Evolutionary conservation across 495 filamentous ascomycete genomes (phyloP).

Genomic region (Polyplosphaeria fusca): DNA sequence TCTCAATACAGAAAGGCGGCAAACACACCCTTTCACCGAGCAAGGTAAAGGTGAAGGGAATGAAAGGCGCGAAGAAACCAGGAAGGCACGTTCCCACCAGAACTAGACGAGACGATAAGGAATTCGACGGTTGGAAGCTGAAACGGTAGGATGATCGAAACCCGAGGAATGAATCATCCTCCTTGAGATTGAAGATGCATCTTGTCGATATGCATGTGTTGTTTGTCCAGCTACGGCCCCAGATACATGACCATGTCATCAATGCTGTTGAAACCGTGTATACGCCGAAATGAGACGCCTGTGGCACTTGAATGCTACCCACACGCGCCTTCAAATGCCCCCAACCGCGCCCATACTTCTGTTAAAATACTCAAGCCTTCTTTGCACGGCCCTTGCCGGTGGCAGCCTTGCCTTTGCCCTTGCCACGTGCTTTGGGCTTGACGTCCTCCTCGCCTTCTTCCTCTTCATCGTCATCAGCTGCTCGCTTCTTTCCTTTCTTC

Average conservation of each 20-base stretch:
- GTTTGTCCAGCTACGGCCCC: neutral
- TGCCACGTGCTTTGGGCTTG: constrained; percentile 33
- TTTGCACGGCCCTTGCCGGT: constrained; percentile 7
- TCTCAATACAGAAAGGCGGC: too few relatives aligned
- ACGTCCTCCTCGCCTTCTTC: constrained; percentile 42
- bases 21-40: too few relatives aligned
- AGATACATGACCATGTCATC: neutral
- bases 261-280: neutral
- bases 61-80: too few relatives aligned
- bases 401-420: constrained; percentile 29
- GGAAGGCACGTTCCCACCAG: too few relatives aligned
- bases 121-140: too few relatives aligned
- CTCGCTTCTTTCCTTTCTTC: constrained; percentile 52
- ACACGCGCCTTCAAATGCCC: too few relatives aligned
- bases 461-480: constrained; percentile 48
- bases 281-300: too few relatives aligned
- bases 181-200: neutral
- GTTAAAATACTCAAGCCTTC: constrained; percentile 6
- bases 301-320: too few relatives aligned
- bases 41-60: too few relatives aligned
- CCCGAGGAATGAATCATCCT: too few relatives aligned
- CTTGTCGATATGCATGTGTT: neutral
- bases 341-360: neutral
- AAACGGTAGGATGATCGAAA: too few relatives aligned
- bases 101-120: too few relatives aligned